Evolutionary conservation across 1,139 yeast species (phyloP).

Genomic region (Yarrowia galli): DNA sequence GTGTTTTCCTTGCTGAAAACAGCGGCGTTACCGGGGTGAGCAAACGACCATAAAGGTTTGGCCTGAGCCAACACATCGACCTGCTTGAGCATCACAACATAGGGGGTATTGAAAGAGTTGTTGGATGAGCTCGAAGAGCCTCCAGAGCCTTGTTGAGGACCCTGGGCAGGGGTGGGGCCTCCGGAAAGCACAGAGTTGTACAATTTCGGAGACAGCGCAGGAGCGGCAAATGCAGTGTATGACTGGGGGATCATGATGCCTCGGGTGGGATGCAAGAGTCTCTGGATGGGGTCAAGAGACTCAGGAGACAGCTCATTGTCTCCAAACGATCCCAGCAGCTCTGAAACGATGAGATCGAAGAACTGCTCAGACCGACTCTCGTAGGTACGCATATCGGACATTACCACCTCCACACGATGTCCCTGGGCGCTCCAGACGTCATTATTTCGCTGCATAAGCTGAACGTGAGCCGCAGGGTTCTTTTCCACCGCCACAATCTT

Average conservation of each 20-base stretch:
- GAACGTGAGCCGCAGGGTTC: constrained; percentile 66
- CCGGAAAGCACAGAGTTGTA: constrained; percentile 50
- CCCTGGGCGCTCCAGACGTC: constrained; percentile 47
- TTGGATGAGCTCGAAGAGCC: not conserved
- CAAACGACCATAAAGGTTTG: constrained; percentile 48
- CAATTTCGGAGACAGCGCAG: constrained; percentile 65
- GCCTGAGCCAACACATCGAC: constrained; percentile 51
- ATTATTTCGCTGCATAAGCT: constrained; percentile 46
- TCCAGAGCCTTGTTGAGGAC: constrained; percentile 15
- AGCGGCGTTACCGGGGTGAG: constrained; percentile 44
- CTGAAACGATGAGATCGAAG: constrained; percentile 73
- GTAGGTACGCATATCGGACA: constrained; percentile 66
- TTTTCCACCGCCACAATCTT: constrained; percentile 70
- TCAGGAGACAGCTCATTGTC: constrained; percentile 92
- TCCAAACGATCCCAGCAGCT: constrained; percentile 87
- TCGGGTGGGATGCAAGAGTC: constrained; percentile 46
- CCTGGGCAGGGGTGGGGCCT: constrained; percentile 40
- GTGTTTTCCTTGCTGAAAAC: constrained; percentile 42
- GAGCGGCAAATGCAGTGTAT: constrained; percentile 67
- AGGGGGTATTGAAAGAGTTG: constrained; percentile 57
- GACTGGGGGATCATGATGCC: constrained; percentile 69
- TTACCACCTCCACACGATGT: constrained; percentile 56
- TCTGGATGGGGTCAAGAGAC: constrained; percentile 57
- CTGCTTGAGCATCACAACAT: constrained; percentile 65
- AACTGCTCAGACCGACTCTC: constrained; percentile 48